Evolutionary conservation across 1,284 basidiomycete genomes (phyloP).

Genomic region (Coniferiporia sulphurascens): DNA sequence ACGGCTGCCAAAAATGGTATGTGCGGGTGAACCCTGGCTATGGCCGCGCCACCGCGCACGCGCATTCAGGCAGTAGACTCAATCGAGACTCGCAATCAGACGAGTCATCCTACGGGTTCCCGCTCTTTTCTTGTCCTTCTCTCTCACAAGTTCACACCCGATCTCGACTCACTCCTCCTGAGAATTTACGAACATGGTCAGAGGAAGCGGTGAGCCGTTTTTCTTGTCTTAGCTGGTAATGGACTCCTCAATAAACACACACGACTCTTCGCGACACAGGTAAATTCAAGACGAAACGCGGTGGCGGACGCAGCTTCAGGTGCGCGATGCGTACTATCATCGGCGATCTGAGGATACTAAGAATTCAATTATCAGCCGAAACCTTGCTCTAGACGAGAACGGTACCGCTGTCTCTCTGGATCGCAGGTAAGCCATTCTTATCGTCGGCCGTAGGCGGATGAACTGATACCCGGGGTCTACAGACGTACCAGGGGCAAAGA

Average conservation of each 20-base stretch:
- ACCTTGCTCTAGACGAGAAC: slow-evolving; percentile 56
- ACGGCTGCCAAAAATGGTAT: too few species aligned
- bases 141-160: not conserved
- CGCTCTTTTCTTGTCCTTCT: not conserved
- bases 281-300: slow-evolving; percentile 83
- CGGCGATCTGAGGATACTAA: slow-evolving; percentile 13
- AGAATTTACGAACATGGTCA: slow-evolving; percentile 40
- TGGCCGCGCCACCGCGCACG: slow-evolving; percentile 1
- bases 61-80: not conserved
- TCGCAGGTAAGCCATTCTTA: slow-evolving; percentile 35
- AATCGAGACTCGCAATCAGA: not conserved
- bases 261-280: not conserved
- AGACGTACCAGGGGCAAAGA: slow-evolving; percentile 22
- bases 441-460: not conserved
- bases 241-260: not conserved
- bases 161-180: slow-evolving; percentile 6
- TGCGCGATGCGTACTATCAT: slow-evolving; percentile 26
- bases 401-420: slow-evolving; percentile 54
- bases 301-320: slow-evolving; percentile 81
- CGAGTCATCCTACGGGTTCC: not conserved
- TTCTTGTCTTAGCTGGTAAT: not conserved
- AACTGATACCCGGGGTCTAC: slow-evolving; percentile 24
- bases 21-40: not conserved
- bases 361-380: slow-evolving; percentile 37
- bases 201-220: slow-evolving; percentile 43